These are phyloP conservation scores for Solanum pennellii DNA, from an alignment of 257 asterid species.

Conservation along the genomic window DNA sequence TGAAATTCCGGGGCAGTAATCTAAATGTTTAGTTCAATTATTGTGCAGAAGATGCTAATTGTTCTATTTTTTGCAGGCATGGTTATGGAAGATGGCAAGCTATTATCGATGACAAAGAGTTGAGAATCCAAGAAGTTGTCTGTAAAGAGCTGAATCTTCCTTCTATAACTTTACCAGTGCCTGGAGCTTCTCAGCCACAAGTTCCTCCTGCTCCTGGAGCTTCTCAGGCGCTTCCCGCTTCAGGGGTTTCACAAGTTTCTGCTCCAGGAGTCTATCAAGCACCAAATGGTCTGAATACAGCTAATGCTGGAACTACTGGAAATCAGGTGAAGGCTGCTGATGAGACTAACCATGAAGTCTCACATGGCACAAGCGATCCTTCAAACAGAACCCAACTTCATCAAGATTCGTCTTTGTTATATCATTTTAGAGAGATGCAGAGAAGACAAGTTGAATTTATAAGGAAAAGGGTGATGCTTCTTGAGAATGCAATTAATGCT, in stretches of 20 bases:
- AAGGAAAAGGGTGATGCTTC: slow-evolving; percentile 84
- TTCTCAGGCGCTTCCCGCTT: slow-evolving; percentile 23
- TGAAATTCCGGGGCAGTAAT: neutral
- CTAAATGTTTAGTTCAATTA: neutral
- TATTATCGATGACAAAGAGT: slow-evolving; percentile 81
- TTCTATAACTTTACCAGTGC: slow-evolving; percentile 33
- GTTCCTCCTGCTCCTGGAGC: slow-evolving; percentile 21
- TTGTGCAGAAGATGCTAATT: neutral
- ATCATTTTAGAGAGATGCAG: slow-evolving; percentile 86
- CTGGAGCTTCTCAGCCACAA: slow-evolving; percentile 55
- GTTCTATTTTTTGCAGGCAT: slow-evolving; percentile 44
- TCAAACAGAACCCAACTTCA: slow-evolving; percentile 39
- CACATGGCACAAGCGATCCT: slow-evolving; percentile 36
- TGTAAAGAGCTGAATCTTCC: slow-evolving; percentile 89
- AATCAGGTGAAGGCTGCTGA: slow-evolving; percentile 28
- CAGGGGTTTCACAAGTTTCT: slow-evolving; percentile 25
- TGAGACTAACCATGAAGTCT: slow-evolving; percentile 36
- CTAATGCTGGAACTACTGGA: slow-evolving; percentile 35
- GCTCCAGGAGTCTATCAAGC: slow-evolving; percentile 29
- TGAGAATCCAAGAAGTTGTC: slow-evolving; percentile 76
- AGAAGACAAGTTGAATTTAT: slow-evolving; percentile 84
- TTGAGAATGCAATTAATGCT: slow-evolving; percentile 71
- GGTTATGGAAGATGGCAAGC: slow-evolving; percentile 99
- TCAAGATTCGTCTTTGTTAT: slow-evolving; percentile 53
- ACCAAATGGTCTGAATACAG: slow-evolving; percentile 26